Conservation (phyloP, 768 basidiomycete species). For the Auriscalpium orientale region DNA sequence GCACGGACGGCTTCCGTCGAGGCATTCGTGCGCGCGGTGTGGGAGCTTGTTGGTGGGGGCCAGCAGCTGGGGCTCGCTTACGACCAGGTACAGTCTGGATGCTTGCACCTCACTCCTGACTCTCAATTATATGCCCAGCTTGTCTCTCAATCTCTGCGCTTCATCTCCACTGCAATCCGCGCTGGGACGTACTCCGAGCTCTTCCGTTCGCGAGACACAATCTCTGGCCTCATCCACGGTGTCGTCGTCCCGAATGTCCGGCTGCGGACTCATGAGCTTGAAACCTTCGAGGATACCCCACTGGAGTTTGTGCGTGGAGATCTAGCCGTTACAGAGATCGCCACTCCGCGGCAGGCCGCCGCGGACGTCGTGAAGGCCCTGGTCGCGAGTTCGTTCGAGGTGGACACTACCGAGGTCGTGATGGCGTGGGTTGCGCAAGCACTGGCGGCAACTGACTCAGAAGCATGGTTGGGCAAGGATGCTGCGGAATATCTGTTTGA, state of each 20-base stretch:
- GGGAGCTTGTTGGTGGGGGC: slow-evolving; percentile 75
- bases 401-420: slow-evolving; percentile 82
- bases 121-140: slow-evolving; percentile 37
- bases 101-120: slow-evolving; percentile 14
- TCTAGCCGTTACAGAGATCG: slow-evolving; percentile 50
- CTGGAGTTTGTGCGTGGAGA: slow-evolving; percentile 70
- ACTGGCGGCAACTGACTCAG: slow-evolving; percentile 46
- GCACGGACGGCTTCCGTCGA: slow-evolving; percentile 55
- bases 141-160: slow-evolving; percentile 84
- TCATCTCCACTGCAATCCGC: slow-evolving; percentile 89
- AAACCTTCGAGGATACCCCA: slow-evolving; percentile 96
- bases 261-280: slow-evolving; percentile 82
- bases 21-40: slow-evolving; percentile 80
- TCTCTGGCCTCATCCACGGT: slow-evolving; percentile 76
- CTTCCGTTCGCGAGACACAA: slow-evolving; percentile 76
- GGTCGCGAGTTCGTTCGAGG: slow-evolving; percentile 72
- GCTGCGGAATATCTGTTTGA: slow-evolving; percentile 88
- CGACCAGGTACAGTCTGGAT: slow-evolving; percentile 48
- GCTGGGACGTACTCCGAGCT: slow-evolving; percentile 74
- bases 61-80: slow-evolving; percentile 63
- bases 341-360: slow-evolving; percentile 87
- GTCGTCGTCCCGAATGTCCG: slow-evolving; percentile 93
- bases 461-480: slow-evolving; percentile 88
- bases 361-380: slow-evolving; percentile 93
- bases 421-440: slow-evolving; percentile 77